These are phyloP conservation scores for Cladophialophora bantiana DNA, from an alignment of 2,329 filamentous ascomycete species.

Conservation along the genomic window DNA sequence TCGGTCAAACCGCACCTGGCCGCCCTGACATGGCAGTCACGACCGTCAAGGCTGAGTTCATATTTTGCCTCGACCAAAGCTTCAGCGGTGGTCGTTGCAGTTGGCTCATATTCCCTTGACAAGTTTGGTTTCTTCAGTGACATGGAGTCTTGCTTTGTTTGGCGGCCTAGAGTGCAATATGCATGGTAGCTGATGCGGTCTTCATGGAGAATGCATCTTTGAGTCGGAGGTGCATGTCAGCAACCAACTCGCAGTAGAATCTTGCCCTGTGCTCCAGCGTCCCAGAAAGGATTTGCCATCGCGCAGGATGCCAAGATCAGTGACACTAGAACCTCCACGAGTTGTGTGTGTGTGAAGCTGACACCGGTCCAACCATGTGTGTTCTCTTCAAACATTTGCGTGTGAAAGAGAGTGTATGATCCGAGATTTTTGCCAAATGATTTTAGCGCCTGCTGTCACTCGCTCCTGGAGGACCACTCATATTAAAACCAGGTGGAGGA, in stretches of 20 bases:
- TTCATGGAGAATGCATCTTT: not conserved
- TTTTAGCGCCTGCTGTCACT: constrained; percentile 34
- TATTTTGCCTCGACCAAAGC: not conserved
- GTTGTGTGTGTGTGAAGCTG: not conserved
- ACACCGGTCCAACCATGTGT: not conserved
- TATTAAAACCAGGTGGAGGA: constrained; percentile 40
- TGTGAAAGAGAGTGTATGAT: not conserved
- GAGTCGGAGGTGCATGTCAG: not conserved
- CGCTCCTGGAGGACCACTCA: constrained; percentile 35
- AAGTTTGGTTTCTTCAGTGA: not conserved
- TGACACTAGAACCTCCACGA: not conserved
- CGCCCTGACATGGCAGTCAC: constrained; percentile 7
- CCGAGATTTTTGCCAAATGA: not conserved
- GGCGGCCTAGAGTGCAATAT: not conserved
- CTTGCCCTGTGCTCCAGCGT: not conserved
- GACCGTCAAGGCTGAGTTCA: not conserved
- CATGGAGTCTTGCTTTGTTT: not conserved
- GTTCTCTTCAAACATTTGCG: not conserved
- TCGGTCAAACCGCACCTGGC: constrained; percentile 10
- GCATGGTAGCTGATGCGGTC: not conserved
- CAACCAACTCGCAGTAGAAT: not conserved
- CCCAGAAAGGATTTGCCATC: not conserved
- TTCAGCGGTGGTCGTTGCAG: not conserved
- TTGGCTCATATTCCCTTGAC: not conserved
- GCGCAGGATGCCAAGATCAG: not conserved